phyloP scores from a whole-genome alignment of 2,329 filamentous ascomycete genomes.

The Ceratocystis eucalypticola region DNA sequence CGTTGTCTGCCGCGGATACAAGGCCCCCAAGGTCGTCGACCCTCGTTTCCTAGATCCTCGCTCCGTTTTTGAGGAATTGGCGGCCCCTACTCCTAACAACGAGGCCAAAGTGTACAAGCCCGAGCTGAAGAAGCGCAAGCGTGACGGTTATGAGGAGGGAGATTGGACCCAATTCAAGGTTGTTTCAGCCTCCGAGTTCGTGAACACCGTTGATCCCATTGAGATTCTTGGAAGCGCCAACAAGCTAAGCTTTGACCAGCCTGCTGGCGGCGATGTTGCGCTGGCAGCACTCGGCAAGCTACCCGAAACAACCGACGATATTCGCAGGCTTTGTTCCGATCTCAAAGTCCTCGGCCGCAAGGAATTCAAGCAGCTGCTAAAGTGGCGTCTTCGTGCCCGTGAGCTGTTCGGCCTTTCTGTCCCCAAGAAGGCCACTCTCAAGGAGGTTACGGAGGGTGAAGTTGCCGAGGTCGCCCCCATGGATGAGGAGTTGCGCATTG shows the following conservation, averaged over 20 bases:
- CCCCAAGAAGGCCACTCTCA: constrained; percentile 46
- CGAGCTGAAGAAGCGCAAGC: constrained; percentile 91
- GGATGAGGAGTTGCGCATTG: constrained; percentile 87
- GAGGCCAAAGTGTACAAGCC: constrained; percentile 98
- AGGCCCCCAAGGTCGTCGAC: constrained; percentile 86
- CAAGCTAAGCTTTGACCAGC: constrained; percentile 67
- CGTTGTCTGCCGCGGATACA: constrained; percentile 89
- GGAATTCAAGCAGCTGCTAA: constrained; percentile 80
- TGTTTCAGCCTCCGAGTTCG: constrained; percentile 76
- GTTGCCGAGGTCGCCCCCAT: constrained; percentile 74
- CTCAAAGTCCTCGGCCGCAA: constrained; percentile 84
- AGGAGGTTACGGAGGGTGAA: constrained; percentile 44
- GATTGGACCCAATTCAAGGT: constrained; percentile 91
- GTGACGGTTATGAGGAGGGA: constrained; percentile 94
- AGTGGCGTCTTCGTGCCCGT: constrained; percentile 78
- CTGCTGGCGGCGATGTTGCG: constrained; percentile 70
- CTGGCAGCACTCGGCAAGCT: constrained; percentile 74
- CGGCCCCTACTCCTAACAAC: constrained; percentile 76
- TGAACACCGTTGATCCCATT: constrained; percentile 86
- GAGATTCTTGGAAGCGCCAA: constrained; percentile 80
- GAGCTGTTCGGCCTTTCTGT: constrained; percentile 79
- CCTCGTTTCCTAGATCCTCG: constrained; percentile 82
- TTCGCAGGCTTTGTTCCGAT: constrained; percentile 64
- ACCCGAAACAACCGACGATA: constrained; percentile 73
- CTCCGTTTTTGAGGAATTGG: constrained; percentile 84